These are phyloP conservation scores for Gamsiella multidivaricata DNA, from an alignment of 192 early-diverging fungal genomes.

Conservation along the genomic window DNA sequence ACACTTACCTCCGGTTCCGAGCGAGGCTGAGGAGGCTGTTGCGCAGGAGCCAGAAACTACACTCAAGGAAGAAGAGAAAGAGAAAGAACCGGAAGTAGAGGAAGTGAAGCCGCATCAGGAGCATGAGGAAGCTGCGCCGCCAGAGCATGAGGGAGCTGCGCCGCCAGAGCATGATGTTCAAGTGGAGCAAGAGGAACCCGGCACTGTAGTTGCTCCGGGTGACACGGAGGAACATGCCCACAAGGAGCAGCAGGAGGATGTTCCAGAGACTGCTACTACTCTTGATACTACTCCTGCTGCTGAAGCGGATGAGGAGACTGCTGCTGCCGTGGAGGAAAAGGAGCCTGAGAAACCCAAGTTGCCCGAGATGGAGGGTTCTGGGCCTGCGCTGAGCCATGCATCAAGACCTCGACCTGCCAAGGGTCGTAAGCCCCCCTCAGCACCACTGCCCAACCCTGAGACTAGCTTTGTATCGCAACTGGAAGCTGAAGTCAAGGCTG, in stretches of 20 bases:
- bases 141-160: too few species aligned
- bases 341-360: conserved; percentile 54
- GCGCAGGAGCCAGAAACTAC: background rate
- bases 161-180: conserved; percentile 1
- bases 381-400: conserved; percentile 30
- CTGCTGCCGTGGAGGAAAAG: conserved; percentile 14
- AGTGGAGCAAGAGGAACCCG: background rate
- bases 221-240: background rate
- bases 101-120: background rate
- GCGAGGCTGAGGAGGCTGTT: conserved; percentile 9
- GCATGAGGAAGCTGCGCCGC: background rate
- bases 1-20: conserved; percentile 28
- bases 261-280: conserved; percentile 2
- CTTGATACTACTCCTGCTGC: background rate
- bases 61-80: background rate
- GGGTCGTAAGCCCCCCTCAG: conserved; percentile 42
- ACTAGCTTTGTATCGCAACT: conserved; percentile 46
- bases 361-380: conserved; percentile 44
- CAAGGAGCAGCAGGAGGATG: conserved; percentile 5
- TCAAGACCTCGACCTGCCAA: conserved; percentile 49
- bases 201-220: background rate
- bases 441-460: conserved; percentile 32
- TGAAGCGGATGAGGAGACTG: conserved; percentile 8
- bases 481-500: conserved; percentile 52
- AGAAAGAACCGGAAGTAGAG: background rate